These are phyloP conservation scores for Myriosclerotinia curreyana DNA, from an alignment of 2,329 filamentous ascomycete genomes.

Conservation along the genomic window DNA sequence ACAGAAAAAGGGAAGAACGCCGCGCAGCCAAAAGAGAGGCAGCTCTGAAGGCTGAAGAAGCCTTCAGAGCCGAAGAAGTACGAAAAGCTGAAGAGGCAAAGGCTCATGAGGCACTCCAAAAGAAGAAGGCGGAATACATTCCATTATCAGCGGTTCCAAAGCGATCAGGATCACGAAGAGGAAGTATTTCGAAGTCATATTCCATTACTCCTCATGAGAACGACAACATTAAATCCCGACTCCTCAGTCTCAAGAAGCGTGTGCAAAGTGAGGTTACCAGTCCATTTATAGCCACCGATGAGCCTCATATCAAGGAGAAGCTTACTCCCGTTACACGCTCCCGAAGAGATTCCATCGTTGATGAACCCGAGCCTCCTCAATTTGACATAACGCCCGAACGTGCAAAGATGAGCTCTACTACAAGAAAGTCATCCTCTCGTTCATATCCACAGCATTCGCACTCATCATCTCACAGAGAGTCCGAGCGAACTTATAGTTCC, in stretches of 20 bases:
- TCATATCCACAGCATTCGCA: slow-evolving; percentile 20
- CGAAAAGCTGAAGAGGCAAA: slow-evolving; percentile 10
- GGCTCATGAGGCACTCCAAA: slow-evolving; percentile 4
- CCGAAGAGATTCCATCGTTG: slow-evolving; percentile 8
- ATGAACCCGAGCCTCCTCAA: slow-evolving; percentile 10
- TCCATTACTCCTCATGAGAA: slow-evolving; percentile 13
- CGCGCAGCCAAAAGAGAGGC: slow-evolving; percentile 26
- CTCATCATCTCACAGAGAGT: slow-evolving; percentile 14
- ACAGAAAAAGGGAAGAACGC: slow-evolving; percentile 35
- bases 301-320: slow-evolving; percentile 33
- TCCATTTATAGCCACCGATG: slow-evolving; percentile 30
- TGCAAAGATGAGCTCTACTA: slow-evolving; percentile 9
- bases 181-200: slow-evolving; percentile 4
- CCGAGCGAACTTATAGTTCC: slow-evolving; percentile 1
- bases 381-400: slow-evolving; percentile 13
- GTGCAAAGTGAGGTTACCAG: slow-evolving; percentile 33
- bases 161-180: slow-evolving; percentile 19
- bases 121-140: neutral
- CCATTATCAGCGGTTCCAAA: neutral
- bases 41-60: slow-evolving; percentile 12
- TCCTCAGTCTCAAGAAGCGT: slow-evolving; percentile 13
- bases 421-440: slow-evolving; percentile 15
- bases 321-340: slow-evolving; percentile 2
- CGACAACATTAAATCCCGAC: slow-evolving; percentile 1
- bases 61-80: slow-evolving; percentile 2